Evolutionary conservation across 2,329 filamentous ascomycete species (phyloP).

Genomic region (Trichoderma semiorbis): DNA sequence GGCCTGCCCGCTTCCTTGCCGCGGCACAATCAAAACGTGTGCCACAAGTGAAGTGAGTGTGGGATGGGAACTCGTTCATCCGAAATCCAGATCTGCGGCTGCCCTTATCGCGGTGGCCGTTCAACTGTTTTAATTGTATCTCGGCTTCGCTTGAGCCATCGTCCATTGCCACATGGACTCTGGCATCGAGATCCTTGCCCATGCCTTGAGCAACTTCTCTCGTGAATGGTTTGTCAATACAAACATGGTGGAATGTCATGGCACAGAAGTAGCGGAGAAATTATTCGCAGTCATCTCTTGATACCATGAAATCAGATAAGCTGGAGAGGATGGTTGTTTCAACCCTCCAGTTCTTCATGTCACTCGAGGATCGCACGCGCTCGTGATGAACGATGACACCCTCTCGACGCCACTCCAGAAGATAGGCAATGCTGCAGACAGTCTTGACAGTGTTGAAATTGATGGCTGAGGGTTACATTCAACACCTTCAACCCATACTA

Average conservation of each 20-base stretch:
- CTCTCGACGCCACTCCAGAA: not conserved
- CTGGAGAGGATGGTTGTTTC: not conserved
- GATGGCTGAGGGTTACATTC: not conserved
- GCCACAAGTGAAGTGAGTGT: not conserved
- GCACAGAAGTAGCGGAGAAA: not conserved
- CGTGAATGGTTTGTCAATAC: not conserved
- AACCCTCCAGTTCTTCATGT: not conserved
- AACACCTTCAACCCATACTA: not conserved
- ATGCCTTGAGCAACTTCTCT: not conserved
- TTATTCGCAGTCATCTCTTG: not conserved
- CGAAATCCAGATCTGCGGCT: not conserved
- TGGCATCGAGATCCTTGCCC: not conserved
- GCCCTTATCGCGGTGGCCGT: not conserved
- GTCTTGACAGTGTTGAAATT: not conserved
- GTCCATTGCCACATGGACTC: not conserved
- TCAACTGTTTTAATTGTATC: too few species aligned
- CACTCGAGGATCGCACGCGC: not conserved
- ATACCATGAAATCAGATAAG: not conserved
- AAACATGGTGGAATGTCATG: not conserved
- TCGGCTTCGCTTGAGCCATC: too few species aligned
- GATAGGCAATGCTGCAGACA: not conserved
- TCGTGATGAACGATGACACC: not conserved
- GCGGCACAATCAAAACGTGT: not conserved
- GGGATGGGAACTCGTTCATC: not conserved
- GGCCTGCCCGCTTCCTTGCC: not conserved